Conservation (phyloP, 306 rosid species). For the Elaeagnus macrophylla region DNA sequence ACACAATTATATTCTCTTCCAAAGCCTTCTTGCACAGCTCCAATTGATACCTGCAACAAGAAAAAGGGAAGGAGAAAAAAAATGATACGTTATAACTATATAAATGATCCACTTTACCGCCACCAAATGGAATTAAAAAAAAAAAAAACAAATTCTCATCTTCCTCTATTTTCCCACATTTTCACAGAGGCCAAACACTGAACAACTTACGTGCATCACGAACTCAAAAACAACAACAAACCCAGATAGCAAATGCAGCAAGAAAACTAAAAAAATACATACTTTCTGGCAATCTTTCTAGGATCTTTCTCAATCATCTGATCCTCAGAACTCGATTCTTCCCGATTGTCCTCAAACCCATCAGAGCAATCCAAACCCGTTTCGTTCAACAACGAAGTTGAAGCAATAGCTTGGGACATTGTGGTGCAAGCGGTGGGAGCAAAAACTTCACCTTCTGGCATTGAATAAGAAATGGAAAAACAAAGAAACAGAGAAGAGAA, state of each 20-base stretch:
- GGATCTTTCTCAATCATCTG: constrained; percentile 44
- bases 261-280: constrained; percentile 2
- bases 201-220: constrained; percentile 3
- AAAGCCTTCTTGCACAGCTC: constrained; percentile 72
- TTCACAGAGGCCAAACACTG: constrained; percentile 14
- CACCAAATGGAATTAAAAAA: not conserved
- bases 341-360: constrained; percentile 11
- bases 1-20: constrained; percentile 84
- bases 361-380: constrained; percentile 12
- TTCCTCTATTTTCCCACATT: not conserved
- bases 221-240: not conserved
- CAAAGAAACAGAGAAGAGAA: no score
- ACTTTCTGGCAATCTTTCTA: constrained; percentile 53
- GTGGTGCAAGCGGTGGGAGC: not conserved
- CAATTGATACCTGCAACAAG: constrained; percentile 60
- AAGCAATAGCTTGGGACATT: not conserved
- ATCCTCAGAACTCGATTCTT: constrained; percentile 17
- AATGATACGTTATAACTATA: no score
- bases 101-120: not conserved
- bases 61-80: no score
- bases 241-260: constrained; percentile 11
- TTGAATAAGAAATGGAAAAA: not conserved
- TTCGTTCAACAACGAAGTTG: constrained; percentile 5
- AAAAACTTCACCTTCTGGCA: constrained; percentile 28
- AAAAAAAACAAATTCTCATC: constrained; percentile 2